Evolutionary conservation across 805 yeast genomes (phyloP), one percentile per base, ranked within the genome.

Genomic region (Yarrowia sp.): DNA sequence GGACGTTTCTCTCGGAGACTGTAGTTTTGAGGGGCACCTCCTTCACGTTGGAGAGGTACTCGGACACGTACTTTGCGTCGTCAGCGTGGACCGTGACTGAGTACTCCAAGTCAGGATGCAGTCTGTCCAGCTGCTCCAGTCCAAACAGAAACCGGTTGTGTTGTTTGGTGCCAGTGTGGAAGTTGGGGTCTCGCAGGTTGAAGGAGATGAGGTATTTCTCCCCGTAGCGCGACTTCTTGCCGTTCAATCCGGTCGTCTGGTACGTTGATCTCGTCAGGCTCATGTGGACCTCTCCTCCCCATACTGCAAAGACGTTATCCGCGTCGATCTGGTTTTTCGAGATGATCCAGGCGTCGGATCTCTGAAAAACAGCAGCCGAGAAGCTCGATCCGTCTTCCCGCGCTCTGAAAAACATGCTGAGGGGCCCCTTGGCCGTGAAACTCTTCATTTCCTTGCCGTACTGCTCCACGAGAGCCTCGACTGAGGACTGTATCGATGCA

Each of bases 171-270:
- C 66, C 67, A 7, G 61, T 22, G 8, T 14, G 36, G 12, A 42
- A 42, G 12, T 42, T 24, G 32, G 62, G 61, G 21, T 58, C 56
- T 19, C 61, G 24, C 4, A 55, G 24, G 7, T 55, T 31, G 22
- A 38, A 55, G 5, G 47, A 44, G 10, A 41, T 19, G 24, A 38
- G 36, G 9, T 55, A 55, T 13, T 42, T 60, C 5, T 47, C 53
- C 9, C 47, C 62, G 9, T 68, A 63, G 2, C 62, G 65, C 1
- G 77, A 67, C 41, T 62, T 62, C 14, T 62, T 66, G 1, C 78
- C 78, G 9, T 63, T 62, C 6, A 77, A 64, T 0, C 80, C 80
- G 0, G 76, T 68, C 35, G 65, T 64, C 31, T 66, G 63, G 64
- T 75, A 77, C 1, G 70, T 64, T 9, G 69, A 73, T 9, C 68